Evolutionary conservation across 139 green algal genomes (phyloP), one percentile per base, ranked within the genome.

Genomic region (Edaphochlamys debaryana): DNA sequence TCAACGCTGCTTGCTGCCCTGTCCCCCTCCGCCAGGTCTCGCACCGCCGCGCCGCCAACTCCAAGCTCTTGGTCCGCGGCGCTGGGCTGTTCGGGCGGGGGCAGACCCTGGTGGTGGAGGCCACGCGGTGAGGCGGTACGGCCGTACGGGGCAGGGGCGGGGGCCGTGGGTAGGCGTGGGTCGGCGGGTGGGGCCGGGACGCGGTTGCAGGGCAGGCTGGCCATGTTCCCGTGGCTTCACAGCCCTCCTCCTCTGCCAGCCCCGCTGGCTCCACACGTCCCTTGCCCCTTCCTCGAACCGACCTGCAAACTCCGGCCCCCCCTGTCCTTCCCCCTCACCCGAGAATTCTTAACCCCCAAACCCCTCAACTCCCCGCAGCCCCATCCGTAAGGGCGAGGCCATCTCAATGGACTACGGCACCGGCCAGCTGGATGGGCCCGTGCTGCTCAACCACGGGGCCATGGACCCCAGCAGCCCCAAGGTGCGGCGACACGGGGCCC

Each of bases 391-490:
- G 85, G 95, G 93, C 15, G 91, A 94, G 42, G 32, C 70, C 17
- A 23, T 98, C 38, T 71, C 58, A 1, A 89, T 96, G 79, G 92
- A 98, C 87, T 96, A 89, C 60, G 91, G 74, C 0, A 58, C 69
- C 19, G 81, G 32, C 48, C 79, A 93, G 82, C 86, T 94, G 76
- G 94, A 96, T 69, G 92, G 89, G 42, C 79, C 92, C 52, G 37
- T 98, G 50, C 79, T 96, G 80, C 85, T 98, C 58, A 92, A 98
- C 75, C 91, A 96, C 74, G 95, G 94, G 0, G 90, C 90, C 0
- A 36, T 96, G 52, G 95, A 98, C 78, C 32, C 71, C 1, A 45
- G 32, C 34, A 72, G 37, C 66, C 71, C 41, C 66, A 87, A 87
- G 87, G 89, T 92, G 64, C 6, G 80, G 54, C 19, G 22, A 30